Conservation (phyloP, 2,329 filamentous ascomycete genomes). For the Aspergillus oerlinghausenensis region DNA sequence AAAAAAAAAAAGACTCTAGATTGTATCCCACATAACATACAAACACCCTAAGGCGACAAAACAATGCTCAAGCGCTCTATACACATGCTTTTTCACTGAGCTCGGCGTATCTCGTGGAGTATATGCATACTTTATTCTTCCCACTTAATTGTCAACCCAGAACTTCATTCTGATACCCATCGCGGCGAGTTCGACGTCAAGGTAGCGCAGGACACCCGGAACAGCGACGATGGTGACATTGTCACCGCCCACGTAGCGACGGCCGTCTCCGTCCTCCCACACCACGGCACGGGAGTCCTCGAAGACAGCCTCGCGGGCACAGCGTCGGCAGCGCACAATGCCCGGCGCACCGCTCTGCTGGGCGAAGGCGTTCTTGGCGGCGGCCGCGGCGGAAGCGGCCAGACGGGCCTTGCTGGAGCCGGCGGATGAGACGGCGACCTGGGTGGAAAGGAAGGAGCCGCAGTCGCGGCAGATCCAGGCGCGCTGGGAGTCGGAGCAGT, state of each 20-base stretch:
- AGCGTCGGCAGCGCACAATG: constrained; percentile 73
- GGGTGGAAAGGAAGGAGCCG: constrained; percentile 84
- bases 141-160: constrained; percentile 55
- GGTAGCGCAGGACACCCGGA: constrained; percentile 83
- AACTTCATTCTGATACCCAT: constrained; percentile 98
- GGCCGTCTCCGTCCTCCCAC: constrained; percentile 88
- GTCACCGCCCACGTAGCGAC: constrained; percentile 80
- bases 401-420: constrained; percentile 25
- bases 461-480: constrained; percentile 87
- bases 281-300: constrained; percentile 65
- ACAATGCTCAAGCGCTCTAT: constrained; percentile 13
- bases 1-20: constrained; percentile 6
- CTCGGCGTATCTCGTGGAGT: not conserved
- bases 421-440: constrained; percentile 45
- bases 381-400: constrained; percentile 25
- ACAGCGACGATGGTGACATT: constrained; percentile 89
- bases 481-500: constrained; percentile 89
- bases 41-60: constrained; percentile 7
- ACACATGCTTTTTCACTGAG: constrained; percentile 12
- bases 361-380: constrained; percentile 28
- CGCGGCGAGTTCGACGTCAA: constrained; percentile 90
- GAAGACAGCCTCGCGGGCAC: constrained; percentile 60
- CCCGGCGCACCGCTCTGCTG: constrained; percentile 53
- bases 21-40: not conserved
- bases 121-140: not conserved